Percentiles rank a stretch among this genome's conserved stretches.
Conservation (phyloP, 352 stramenopile genomes). For the Blastocystis sp. region DNA sequence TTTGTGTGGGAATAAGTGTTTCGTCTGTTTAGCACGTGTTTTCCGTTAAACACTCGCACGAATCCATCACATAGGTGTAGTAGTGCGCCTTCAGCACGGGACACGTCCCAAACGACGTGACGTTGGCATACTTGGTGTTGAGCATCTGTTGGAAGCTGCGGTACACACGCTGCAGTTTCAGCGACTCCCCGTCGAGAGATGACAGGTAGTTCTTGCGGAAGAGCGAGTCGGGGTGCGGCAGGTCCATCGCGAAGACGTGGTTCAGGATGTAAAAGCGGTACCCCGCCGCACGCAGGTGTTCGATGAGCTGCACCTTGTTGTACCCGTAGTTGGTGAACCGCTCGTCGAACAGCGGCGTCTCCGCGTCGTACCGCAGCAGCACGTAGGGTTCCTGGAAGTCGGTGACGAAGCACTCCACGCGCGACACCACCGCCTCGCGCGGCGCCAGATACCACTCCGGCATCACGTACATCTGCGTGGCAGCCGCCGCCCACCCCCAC, state of each 20-base stretch:
- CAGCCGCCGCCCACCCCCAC: not conserved
- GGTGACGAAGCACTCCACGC: slow-evolving; percentile 7
- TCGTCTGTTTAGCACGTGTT: slow-evolving; percentile 20
- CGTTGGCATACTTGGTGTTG: not conserved
- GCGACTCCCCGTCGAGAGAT: not conserved
- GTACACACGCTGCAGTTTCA: not conserved
- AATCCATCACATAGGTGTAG: not conserved
- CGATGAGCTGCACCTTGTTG: slow-evolving; percentile 51
- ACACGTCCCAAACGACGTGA: not conserved
- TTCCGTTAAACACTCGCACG: not conserved
- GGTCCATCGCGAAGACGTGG: slow-evolving; percentile 46
- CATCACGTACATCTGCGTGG: slow-evolving; percentile 11
- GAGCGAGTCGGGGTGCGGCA: slow-evolving; percentile 43
- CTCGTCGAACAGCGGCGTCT: slow-evolving; percentile 28
- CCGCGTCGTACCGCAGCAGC: not conserved
- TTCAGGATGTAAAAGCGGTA: slow-evolving; percentile 48
- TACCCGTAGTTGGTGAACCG: slow-evolving; percentile 51
- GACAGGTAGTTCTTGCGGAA: slow-evolving; percentile 32
- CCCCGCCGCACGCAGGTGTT: slow-evolving; percentile 42
- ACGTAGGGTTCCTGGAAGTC: slow-evolving; percentile 50
- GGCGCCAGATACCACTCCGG: not conserved
- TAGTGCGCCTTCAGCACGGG: not conserved
- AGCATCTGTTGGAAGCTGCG: not conserved
- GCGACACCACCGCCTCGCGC: not conserved
- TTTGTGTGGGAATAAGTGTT: slow-evolving; percentile 26